Conservation (phyloP, 257 asterid genomes). For the Echites panduratus region DNA sequence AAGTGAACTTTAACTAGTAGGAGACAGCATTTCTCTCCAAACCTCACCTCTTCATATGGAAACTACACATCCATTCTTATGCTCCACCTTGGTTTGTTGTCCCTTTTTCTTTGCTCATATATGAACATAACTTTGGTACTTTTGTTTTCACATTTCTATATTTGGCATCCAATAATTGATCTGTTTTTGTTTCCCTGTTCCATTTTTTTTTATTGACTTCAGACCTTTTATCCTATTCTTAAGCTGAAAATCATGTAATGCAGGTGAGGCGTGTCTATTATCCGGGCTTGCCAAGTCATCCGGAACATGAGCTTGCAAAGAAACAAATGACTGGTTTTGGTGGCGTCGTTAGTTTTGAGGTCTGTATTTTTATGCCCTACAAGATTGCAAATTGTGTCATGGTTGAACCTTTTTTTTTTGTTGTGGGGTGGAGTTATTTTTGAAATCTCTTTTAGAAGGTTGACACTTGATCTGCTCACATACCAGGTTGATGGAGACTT, state of each 20-base stretch:
- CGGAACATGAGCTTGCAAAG: conserved; percentile 76
- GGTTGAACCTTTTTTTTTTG: not conserved
- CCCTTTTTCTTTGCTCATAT: not conserved
- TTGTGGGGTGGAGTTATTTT: not conserved
- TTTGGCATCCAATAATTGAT: not conserved
- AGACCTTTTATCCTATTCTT: not conserved
- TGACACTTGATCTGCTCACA: conserved; percentile 8
- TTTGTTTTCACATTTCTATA: not conserved
- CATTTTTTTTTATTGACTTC: not conserved
- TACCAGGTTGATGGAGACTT: conserved; percentile 79
- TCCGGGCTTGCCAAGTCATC: conserved; percentile 89
- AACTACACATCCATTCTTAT: not conserved
- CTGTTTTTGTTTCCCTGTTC: not conserved
- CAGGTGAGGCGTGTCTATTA: conserved; percentile 84
- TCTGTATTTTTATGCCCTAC: conserved; percentile 24
- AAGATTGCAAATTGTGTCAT: not conserved
- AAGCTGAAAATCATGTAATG: conserved; percentile 14
- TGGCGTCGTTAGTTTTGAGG: conserved; percentile 97
- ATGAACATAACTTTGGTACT: not conserved
- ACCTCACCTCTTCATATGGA: not conserved
- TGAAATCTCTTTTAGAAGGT: conserved; percentile 9
- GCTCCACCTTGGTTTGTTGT: not conserved
- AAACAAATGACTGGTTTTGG: conserved; percentile 93
- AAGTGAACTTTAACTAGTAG: not conserved
- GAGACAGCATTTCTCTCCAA: not conserved